Percentiles rank a stretch among this genome's conserved stretches.
phyloP scores from a whole-genome alignment of 139 green algal genomes.

The Coccomyxa sp. region DNA sequence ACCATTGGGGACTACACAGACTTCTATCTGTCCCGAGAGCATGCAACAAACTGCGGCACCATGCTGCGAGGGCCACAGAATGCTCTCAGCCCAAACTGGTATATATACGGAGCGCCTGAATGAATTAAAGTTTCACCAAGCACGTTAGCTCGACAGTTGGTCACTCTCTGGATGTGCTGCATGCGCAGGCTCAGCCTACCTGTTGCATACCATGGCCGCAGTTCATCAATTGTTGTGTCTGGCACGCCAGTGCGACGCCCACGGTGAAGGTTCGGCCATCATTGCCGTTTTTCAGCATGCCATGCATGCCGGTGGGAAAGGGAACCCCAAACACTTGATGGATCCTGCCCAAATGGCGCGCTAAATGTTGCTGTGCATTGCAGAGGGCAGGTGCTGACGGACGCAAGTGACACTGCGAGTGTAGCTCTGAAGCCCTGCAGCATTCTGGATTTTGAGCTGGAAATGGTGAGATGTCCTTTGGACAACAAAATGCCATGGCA shows the following conservation, averaged over 20 bases:
- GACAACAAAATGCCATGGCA: not conserved
- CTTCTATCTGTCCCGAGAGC: conserved; percentile 88
- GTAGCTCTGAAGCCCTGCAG: conserved; percentile 41
- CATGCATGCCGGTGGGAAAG: too few relatives aligned
- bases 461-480: conserved; percentile 65
- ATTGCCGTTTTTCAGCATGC: too few relatives aligned
- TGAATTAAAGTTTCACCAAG: not conserved
- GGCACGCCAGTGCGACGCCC: conserved; percentile 67
- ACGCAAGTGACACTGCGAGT: not conserved
- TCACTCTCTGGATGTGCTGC: not conserved
- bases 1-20: conserved; percentile 92
- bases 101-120: not conserved
- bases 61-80: conserved; percentile 77
- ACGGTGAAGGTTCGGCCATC: conserved; percentile 20
- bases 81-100: conserved; percentile 86
- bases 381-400: conserved; percentile 41
- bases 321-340: too few relatives aligned
- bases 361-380: not conserved
- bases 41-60: conserved; percentile 77
- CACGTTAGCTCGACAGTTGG: not conserved
- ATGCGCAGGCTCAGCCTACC: conserved; percentile 77
- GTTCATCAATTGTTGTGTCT: conserved; percentile 84
- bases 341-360: not conserved
- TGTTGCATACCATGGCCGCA: conserved; percentile 87
- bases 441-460: conserved; percentile 88